Evolutionary conservation across 1,139 yeast species (phyloP).

Genomic region (Meyerozyma elateridarum): DNA sequence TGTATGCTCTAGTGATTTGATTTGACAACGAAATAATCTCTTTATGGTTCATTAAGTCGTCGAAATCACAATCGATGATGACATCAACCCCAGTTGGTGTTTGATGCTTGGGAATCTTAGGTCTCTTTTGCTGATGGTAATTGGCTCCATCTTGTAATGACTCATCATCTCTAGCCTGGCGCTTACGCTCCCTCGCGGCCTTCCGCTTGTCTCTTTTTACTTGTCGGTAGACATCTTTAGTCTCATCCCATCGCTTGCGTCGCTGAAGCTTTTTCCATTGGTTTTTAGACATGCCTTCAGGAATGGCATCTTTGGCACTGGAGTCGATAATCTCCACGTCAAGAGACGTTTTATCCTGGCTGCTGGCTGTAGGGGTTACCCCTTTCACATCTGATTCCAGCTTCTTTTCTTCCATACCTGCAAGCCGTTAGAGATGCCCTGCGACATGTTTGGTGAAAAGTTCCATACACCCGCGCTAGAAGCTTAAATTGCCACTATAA

Average conservation of each 20-base stretch:
- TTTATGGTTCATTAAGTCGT: slow-evolving; percentile 76
- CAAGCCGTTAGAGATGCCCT: too few species aligned
- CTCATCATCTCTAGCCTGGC: slow-evolving; percentile 17
- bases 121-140: slow-evolving; percentile 26
- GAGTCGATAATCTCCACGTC: background rate
- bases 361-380: too few species aligned
- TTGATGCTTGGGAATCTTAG: slow-evolving; percentile 38
- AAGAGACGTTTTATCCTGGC: too few species aligned
- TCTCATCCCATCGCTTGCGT: slow-evolving; percentile 56
- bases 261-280: slow-evolving; percentile 75
- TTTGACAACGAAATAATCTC: slow-evolving; percentile 75
- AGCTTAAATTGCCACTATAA: too few species aligned
- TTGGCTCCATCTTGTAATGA: slow-evolving; percentile 14
- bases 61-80: slow-evolving; percentile 84
- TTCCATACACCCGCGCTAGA: too few species aligned
- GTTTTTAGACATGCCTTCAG: slow-evolving; percentile 81
- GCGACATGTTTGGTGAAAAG: too few species aligned
- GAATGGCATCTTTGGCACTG: slow-evolving; percentile 26
- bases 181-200: slow-evolving; percentile 30
- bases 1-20: slow-evolving; percentile 79
- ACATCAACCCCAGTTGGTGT: slow-evolving; percentile 45
- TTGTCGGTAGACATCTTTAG: slow-evolving; percentile 53
- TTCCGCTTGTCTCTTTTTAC: slow-evolving; percentile 52
- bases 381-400: too few species aligned
- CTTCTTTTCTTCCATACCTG: too few species aligned